These are phyloP conservation scores for Plantago lanceolata DNA, from an alignment of 305 asterid species.

Conservation along the genomic window DNA sequence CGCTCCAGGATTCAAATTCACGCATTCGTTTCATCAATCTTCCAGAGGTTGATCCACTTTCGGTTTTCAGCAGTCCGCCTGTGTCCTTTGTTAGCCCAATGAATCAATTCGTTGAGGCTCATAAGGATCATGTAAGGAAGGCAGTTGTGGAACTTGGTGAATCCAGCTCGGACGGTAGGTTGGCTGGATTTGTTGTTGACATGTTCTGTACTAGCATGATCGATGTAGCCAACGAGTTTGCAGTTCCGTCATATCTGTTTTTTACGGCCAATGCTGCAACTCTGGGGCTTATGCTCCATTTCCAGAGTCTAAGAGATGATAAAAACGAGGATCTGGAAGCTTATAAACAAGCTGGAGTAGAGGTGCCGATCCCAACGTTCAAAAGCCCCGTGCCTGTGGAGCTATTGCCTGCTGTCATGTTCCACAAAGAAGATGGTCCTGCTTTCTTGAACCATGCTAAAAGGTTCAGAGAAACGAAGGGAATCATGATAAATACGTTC, in stretches of 20 bases:
- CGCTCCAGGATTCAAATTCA: background rate
- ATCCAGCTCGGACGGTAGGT: background rate
- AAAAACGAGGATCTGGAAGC: conserved; percentile 14
- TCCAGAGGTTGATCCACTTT: conserved; percentile 24
- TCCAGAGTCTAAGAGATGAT: conserved; percentile 29
- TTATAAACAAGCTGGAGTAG: conserved; percentile 11
- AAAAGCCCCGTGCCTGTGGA: conserved; percentile 26
- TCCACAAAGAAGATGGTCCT: conserved; percentile 9
- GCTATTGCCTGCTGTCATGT: conserved; percentile 21
- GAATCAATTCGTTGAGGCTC: conserved; percentile 25
- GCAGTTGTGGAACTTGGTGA: conserved; percentile 13
- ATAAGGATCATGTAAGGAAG: conserved; percentile 18
- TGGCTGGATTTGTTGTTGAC: conserved; percentile 42
- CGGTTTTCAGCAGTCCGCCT: conserved; percentile 7
- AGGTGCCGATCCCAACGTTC: conserved; percentile 21
- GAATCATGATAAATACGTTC: conserved; percentile 41
- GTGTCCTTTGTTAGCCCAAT: conserved; percentile 3
- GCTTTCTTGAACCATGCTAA: conserved; percentile 13
- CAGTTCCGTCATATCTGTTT: conserved; percentile 31
- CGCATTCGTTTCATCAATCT: conserved; percentile 33
- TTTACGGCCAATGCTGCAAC: conserved; percentile 25
- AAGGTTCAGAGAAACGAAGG: conserved; percentile 25
- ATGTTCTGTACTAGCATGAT: conserved; percentile 44
- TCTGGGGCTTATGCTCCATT: conserved; percentile 38
- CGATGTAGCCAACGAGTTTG: conserved; percentile 37